Conservation (phyloP, 495 filamentous ascomycete species). For the Trichocladium uniseriatum region DNA sequence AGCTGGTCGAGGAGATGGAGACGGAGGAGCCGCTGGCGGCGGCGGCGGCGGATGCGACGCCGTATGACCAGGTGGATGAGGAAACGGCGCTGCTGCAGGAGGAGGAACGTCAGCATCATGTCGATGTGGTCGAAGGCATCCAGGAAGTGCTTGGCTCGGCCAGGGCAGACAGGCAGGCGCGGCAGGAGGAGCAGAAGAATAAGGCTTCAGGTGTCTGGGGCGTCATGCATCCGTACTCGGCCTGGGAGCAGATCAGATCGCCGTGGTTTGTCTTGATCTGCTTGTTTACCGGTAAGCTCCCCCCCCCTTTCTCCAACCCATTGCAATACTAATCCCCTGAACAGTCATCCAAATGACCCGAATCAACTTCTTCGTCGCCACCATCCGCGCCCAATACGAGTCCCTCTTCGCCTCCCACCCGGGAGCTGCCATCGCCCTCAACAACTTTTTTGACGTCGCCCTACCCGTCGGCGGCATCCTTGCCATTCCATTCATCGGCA, state of each 20-base stretch:
- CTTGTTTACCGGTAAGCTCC: conserved; percentile 53
- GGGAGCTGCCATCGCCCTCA: conserved; percentile 56
- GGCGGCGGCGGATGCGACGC: conserved; percentile 6
- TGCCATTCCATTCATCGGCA: conserved; percentile 80
- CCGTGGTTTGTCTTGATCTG: conserved; percentile 87
- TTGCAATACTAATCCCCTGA: neutral
- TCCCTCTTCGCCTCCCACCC: conserved; percentile 57
- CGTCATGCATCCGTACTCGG: conserved; percentile 67
- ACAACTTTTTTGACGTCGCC: conserved; percentile 80
- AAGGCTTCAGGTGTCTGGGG: conserved; percentile 74
- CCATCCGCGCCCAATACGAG: conserved; percentile 76
- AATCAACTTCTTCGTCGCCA: conserved; percentile 97
- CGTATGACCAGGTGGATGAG: conserved; percentile 53
- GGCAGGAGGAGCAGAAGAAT: conserved; percentile 50
- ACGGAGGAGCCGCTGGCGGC: conserved; percentile 21
- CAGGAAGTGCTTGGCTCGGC: conserved; percentile 59
- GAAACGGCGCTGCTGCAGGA: conserved; percentile 51
- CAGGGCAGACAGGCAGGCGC: conserved; percentile 45
- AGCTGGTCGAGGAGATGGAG: conserved; percentile 66
- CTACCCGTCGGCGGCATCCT: conserved; percentile 79
- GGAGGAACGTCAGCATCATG: conserved; percentile 53
- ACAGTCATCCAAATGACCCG: conserved; percentile 77
- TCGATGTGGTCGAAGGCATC: conserved; percentile 62
- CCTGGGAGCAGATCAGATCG: conserved; percentile 62
- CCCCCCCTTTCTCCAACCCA: neutral